Conservation (phyloP, 139 green algal species). For the Prasinococcaceae sp. region DNA sequence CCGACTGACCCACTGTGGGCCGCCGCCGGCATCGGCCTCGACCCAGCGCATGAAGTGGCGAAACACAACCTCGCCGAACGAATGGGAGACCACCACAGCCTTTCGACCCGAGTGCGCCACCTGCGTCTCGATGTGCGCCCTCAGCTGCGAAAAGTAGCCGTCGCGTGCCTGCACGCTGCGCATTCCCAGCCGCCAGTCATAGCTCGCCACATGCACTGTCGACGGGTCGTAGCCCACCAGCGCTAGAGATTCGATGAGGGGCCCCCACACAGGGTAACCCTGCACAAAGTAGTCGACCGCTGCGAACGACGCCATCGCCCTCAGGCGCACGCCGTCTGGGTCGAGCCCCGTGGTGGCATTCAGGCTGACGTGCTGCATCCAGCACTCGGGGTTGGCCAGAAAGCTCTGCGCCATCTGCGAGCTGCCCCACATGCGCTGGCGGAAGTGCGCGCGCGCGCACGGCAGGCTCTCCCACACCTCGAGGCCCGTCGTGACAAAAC, state of each 20-base stretch:
- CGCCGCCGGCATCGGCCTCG: slow-evolving; percentile 21
- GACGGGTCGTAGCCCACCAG: slow-evolving; percentile 45
- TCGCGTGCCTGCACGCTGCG: slow-evolving; percentile 44
- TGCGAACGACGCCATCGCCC: slow-evolving; percentile 14
- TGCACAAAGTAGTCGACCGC: slow-evolving; percentile 25
- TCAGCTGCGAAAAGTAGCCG: slow-evolving; percentile 44
- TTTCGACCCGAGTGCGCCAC: slow-evolving; percentile 21
- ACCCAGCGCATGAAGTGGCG: slow-evolving; percentile 31
- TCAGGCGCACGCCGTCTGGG: slow-evolving; percentile 9
- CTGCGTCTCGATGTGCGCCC: slow-evolving; percentile 15
- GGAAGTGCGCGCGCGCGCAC: slow-evolving; percentile 40
- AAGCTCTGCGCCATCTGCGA: not conserved
- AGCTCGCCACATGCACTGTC: slow-evolving; percentile 36
- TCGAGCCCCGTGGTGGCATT: slow-evolving; percentile 26
- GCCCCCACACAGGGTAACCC: slow-evolving; percentile 20
- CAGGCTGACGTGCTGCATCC: slow-evolving; percentile 34
- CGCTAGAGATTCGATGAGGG: slow-evolving; percentile 19
- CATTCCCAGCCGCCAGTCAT: slow-evolving; percentile 63
- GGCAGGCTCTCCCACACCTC: slow-evolving; percentile 54
- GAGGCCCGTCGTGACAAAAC: slow-evolving; percentile 28
- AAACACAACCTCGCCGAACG: slow-evolving; percentile 29
- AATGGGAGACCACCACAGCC: slow-evolving; percentile 41
- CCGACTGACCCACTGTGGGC: slow-evolving; percentile 38
- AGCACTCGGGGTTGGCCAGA: slow-evolving; percentile 20
- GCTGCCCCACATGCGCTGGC: slow-evolving; percentile 25